Conservation (phyloP, 139 green algal species). For the Chlorella sorokiniana region DNA sequence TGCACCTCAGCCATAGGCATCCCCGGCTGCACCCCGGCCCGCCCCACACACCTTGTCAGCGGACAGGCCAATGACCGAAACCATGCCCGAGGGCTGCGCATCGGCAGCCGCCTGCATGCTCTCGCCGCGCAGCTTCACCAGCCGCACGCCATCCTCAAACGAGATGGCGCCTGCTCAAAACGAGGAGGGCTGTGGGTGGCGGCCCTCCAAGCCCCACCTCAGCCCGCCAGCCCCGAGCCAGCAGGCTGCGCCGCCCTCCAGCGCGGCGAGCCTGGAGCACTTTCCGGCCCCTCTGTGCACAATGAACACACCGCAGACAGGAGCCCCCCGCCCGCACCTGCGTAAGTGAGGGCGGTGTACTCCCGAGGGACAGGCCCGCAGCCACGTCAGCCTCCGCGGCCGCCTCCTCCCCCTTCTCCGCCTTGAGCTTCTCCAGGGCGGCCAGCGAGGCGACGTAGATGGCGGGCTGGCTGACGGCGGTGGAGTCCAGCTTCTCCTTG, state of each 20-base stretch:
- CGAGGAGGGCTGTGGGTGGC: neutral
- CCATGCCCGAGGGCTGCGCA: conserved; percentile 85
- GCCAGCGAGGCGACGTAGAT: conserved; percentile 97
- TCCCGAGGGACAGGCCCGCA: conserved; percentile 92
- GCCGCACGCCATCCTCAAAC: conserved; percentile 94
- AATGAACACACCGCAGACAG: neutral
- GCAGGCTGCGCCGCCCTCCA: neutral
- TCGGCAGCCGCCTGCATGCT: conserved; percentile 98
- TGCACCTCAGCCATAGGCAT: no score
- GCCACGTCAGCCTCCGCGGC: conserved; percentile 83
- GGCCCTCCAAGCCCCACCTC: neutral
- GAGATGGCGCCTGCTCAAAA: conserved; percentile 34
- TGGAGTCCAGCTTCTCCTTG: conserved; percentile 97
- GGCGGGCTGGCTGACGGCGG: conserved; percentile 93
- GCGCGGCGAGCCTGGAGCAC: neutral
- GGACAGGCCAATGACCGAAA: conserved; percentile 94
- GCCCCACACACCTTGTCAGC: conserved; percentile 75
- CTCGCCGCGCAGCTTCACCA: conserved; percentile 96
- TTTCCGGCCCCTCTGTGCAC: neutral
- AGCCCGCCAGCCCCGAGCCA: no score
- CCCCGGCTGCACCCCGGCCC: neutral
- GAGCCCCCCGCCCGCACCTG: conserved; percentile 48
- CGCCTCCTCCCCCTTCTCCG: conserved; percentile 59
- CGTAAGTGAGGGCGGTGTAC: conserved; percentile 98
- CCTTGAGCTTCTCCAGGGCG: conserved; percentile 93